phyloP scores from a whole-genome alignment of 768 basidiomycete species.

The Psilocybe cyanescens region DNA sequence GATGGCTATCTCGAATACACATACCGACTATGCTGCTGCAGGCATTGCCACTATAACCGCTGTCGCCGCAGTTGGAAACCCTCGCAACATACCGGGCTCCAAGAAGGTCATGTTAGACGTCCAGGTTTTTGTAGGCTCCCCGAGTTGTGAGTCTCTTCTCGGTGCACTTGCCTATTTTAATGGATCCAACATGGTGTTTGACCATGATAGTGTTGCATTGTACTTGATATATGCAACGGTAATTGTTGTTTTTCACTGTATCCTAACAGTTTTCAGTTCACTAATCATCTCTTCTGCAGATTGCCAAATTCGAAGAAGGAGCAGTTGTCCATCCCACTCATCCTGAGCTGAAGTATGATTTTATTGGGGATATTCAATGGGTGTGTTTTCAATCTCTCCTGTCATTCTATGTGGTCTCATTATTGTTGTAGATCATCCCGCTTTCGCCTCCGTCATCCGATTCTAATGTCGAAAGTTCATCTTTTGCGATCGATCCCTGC shows the following conservation, averaged over 20 bases:
- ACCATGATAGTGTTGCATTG: neutral
- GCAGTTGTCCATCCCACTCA: too few species aligned
- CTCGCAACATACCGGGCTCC: neutral
- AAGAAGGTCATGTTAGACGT: slow-evolving; percentile 4
- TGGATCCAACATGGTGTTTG: neutral
- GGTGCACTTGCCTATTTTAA: slow-evolving; percentile 8
- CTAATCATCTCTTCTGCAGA: too few species aligned
- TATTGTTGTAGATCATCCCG: too few species aligned
- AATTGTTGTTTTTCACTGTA: neutral
- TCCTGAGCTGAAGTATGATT: too few species aligned
- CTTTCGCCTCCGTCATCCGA: too few species aligned
- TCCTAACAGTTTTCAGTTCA: too few species aligned
- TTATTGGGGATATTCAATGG: too few species aligned
- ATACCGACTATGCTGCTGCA: neutral
- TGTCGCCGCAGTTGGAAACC: slow-evolving; percentile 11
- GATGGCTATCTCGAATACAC: neutral
- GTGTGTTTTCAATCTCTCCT: too few species aligned
- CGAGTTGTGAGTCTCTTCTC: slow-evolving; percentile 4
- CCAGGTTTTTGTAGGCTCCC: slow-evolving; percentile 8
- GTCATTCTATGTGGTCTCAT: too few species aligned
- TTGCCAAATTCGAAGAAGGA: too few species aligned
- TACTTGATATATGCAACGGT: slow-evolving; percentile 7
- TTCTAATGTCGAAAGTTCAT: too few species aligned
- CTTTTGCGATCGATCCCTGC: too few species aligned
- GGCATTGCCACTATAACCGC: slow-evolving; percentile 8